A percentile compares a stretch with the other conserved stretches of the same genome.
phyloP scores from a whole-genome alignment of 2,329 filamentous ascomycete genomes.

The Emmonsiellopsis sp. region DNA sequence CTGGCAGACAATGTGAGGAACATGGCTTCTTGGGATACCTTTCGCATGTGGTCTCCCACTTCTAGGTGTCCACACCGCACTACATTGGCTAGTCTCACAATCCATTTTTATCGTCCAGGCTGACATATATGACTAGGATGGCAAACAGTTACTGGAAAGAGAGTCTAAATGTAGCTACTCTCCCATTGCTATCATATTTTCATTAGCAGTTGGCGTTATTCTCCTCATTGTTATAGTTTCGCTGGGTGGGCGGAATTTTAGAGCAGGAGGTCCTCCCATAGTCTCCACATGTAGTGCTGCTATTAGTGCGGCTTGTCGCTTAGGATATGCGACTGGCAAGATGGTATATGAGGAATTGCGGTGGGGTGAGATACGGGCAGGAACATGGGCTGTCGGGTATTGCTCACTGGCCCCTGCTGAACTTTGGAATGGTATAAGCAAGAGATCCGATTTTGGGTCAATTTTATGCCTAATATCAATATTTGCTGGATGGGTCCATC shows the following conservation, averaged over 20 bases:
- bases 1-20: not conserved
- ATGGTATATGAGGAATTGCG: not conserved
- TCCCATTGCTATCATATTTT: not conserved
- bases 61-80: not conserved
- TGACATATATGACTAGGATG: not conserved
- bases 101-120: not conserved
- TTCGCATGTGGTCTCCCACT: not conserved
- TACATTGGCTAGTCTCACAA: not conserved
- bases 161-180: not conserved
- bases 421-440: not conserved
- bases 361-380: not conserved
- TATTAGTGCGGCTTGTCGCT: not conserved
- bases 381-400: not conserved
- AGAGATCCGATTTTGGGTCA: no score
- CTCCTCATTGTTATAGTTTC: not conserved
- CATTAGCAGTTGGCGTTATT: not conserved
- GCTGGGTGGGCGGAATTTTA: not conserved
- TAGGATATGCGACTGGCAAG: not conserved
- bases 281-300: not conserved
- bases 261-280: not conserved
- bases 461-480: no score
- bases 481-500: no score
- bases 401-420: not conserved
- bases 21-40: not conserved
- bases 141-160: not conserved